These are phyloP conservation scores for Pecoramyces ruminantium DNA, from an alignment of 192 early-diverging fungal species.

Conservation along the genomic window DNA sequence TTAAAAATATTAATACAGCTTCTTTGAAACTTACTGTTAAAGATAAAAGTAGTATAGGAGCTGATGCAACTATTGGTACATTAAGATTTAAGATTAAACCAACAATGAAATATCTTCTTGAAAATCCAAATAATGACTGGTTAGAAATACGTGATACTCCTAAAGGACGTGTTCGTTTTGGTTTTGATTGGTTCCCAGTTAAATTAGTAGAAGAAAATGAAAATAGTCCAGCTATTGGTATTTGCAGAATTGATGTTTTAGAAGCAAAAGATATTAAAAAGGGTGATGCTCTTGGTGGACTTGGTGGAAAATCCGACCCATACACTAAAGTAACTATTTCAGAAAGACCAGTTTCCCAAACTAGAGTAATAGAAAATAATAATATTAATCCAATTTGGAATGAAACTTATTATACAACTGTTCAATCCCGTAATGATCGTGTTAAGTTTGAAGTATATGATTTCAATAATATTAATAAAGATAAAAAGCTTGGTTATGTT, in stretches of 20 bases:
- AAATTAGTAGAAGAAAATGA: constrained; percentile 47
- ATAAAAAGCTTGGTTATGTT: constrained; percentile 59
- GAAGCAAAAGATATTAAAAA: constrained; percentile 64
- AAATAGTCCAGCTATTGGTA: constrained; percentile 44
- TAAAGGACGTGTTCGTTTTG: constrained; percentile 35
- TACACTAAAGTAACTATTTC: constrained; percentile 60
- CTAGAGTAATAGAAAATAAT: constrained; percentile 65
- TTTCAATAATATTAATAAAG: constrained; percentile 69
- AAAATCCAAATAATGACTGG: constrained; percentile 32
- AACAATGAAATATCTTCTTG: constrained; percentile 11
- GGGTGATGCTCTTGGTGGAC: constrained; percentile 62
- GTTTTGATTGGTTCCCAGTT: constrained; percentile 67
- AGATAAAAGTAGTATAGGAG: constrained; percentile 20
- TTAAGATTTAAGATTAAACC: constrained; percentile 1
- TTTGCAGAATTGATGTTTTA: constrained; percentile 58
- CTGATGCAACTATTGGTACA: constrained; percentile 19
- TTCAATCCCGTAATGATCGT: constrained; percentile 53
- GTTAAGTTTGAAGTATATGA: constrained; percentile 70
- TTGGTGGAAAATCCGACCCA: constrained; percentile 92
- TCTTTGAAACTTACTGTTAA: constrained; percentile 40
- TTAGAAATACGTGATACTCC: constrained; percentile 27
- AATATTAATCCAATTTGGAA: constrained; percentile 83
- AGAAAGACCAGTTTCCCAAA: constrained; percentile 45
- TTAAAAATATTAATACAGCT: constrained; percentile 44
- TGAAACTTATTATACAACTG: constrained; percentile 71